phyloP scores from a whole-genome alignment of 2,329 filamentous ascomycete species.

The Verruconis gallopava region DNA sequence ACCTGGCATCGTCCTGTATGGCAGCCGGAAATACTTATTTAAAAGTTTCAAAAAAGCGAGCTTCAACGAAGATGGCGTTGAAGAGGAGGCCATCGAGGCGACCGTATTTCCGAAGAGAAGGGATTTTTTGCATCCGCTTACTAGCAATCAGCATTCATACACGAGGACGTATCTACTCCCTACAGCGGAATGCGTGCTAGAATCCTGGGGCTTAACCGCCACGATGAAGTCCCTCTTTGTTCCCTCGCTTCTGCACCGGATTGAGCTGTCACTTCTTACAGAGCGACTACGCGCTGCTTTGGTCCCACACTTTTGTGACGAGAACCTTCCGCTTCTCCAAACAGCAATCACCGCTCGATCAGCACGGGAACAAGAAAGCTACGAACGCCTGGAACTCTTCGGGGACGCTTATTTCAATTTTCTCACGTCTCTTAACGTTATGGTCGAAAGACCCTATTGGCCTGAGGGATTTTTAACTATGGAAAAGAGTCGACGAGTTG shows the following conservation, averaged over 20 bases:
- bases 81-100: slow-evolving; percentile 3
- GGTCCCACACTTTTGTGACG: slow-evolving; percentile 40
- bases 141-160: background rate
- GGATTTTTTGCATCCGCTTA: slow-evolving; percentile 33
- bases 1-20: background rate
- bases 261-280: slow-evolving; percentile 53
- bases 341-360: slow-evolving; percentile 58
- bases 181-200: background rate
- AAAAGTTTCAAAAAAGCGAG: background rate
- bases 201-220: background rate
- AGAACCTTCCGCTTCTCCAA: slow-evolving; percentile 42
- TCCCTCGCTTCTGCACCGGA: slow-evolving; percentile 58
- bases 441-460: slow-evolving; percentile 46
- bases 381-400: slow-evolving; percentile 76
- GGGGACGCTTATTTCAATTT: slow-evolving; percentile 78
- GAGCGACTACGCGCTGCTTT: slow-evolving; percentile 43
- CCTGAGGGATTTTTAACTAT: slow-evolving; percentile 65
- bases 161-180: background rate
- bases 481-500: slow-evolving; percentile 56
- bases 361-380: slow-evolving; percentile 50
- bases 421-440: slow-evolving; percentile 52
- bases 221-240: slow-evolving; percentile 45
- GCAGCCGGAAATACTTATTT: background rate
- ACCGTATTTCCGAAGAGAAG: slow-evolving; percentile 39
- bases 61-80: background rate